These are phyloP conservation scores for Panicum miliaceum DNA, from an alignment of 176 grass and related monocot genomes.

Conservation along the genomic window DNA sequence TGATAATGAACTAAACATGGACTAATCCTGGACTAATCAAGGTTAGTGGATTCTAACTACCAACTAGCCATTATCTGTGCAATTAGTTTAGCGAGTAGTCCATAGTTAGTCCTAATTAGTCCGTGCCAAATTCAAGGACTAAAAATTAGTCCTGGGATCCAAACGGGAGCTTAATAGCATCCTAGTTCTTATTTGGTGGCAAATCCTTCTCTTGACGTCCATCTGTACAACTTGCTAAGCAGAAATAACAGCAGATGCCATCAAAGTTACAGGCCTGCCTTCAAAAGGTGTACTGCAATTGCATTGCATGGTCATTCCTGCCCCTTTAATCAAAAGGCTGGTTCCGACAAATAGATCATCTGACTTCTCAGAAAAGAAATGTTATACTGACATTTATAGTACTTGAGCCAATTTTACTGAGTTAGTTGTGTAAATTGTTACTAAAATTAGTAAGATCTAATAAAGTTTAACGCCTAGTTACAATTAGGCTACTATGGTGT, in stretches of 20 bases:
- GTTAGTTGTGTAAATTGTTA: background rate
- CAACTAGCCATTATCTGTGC: too few species aligned
- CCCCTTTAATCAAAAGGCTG: background rate
- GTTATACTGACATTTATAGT: background rate
- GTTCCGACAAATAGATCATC: background rate
- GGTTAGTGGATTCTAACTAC: too few species aligned
- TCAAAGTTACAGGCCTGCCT: background rate
- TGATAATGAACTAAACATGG: too few species aligned
- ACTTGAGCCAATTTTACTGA: background rate
- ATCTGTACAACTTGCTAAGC: background rate
- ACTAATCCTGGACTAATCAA: too few species aligned
- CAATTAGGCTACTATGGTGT: background rate
- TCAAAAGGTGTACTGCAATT: background rate
- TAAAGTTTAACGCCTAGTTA: background rate
- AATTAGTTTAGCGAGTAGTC: too few species aligned
- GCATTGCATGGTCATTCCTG: background rate
- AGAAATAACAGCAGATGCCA: background rate
- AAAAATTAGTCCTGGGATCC: too few species aligned
- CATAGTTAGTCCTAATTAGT: too few species aligned
- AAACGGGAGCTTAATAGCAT: background rate
- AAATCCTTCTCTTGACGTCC: background rate
- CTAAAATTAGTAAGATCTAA: background rate
- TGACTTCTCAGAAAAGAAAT: background rate
- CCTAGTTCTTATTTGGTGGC: conserved; percentile 7
- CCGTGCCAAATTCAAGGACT: too few species aligned